Percentiles rank a stretch among this genome's conserved stretches.
These are phyloP conservation scores for Starmera caribaea DNA, from an alignment of 805 yeast species.

Conservation along the genomic window DNA sequence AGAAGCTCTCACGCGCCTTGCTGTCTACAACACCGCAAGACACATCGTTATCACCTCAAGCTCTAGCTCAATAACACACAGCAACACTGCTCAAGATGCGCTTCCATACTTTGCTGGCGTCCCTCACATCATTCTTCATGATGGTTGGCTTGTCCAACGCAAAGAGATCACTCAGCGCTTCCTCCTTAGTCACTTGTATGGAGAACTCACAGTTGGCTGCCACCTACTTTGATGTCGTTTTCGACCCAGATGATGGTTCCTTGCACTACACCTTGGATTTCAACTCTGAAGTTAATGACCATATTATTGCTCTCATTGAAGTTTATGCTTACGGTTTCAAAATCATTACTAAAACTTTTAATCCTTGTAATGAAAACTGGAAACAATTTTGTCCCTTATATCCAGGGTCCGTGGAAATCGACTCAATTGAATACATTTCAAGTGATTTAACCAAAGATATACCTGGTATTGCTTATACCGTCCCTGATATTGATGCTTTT, in stretches of 20 bases:
- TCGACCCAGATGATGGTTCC: slow-evolving; percentile 62
- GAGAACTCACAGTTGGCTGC: slow-evolving; percentile 67
- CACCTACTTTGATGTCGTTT: slow-evolving; percentile 60
- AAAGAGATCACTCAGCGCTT: slow-evolving; percentile 39
- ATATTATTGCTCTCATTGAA: slow-evolving; percentile 57
- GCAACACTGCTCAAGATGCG: too few relatives aligned
- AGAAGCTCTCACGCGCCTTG: too few relatives aligned
- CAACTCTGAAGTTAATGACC: slow-evolving; percentile 55
- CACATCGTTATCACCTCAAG: too few relatives aligned
- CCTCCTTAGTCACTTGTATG: slow-evolving; percentile 83
- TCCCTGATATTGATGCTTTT: slow-evolving; percentile 81
- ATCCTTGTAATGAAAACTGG: slow-evolving; percentile 57
- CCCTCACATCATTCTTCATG: background rate
- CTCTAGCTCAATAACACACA: too few relatives aligned
- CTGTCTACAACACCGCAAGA: too few relatives aligned
- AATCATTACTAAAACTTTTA: slow-evolving; percentile 46
- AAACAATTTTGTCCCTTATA: slow-evolving; percentile 85
- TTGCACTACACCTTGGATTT: slow-evolving; percentile 62
- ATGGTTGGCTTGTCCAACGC: background rate
- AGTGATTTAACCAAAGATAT: slow-evolving; percentile 40
- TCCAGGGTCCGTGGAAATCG: slow-evolving; percentile 74
- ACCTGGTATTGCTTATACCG: slow-evolving; percentile 80
- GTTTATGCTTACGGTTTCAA: slow-evolving; percentile 83
- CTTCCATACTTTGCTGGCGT: background rate
- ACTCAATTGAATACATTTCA: slow-evolving; percentile 54